Evolutionary conservation across 2,329 filamentous ascomycete species (phyloP), one percentile per base, ranked within the genome.

Genomic region (Rutstroemia sp.): DNA sequence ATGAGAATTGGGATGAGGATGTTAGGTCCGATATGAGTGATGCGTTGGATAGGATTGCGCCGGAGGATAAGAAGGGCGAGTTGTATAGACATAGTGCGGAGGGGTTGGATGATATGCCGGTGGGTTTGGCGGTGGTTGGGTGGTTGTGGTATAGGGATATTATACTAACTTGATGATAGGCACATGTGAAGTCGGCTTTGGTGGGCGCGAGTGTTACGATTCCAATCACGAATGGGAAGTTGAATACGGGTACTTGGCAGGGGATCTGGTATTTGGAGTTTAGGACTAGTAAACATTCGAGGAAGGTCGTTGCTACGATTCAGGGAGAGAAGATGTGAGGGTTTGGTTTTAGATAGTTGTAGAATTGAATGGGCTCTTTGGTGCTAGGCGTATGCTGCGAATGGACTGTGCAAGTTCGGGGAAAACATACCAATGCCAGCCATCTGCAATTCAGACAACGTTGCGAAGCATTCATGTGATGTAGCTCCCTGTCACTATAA

Each of bases 181-280:
- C 91, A 58, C 94, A 99, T 72, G 87, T 99, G 71, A 99, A 99
- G 75, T 90, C 86, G 57, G 88, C 90, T 0, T 75, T 99, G 50
- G 79, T 97, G 30, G 94, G 94, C 14, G 89, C 92, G 4, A 95
- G 88, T 64, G 84, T 97, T 2, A 92, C 86, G 5, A 87, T 99
- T 57, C 94, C 94, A 1, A 96, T 99, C 70, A 87, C 82, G 58
- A 84, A 97, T 67, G 94, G 94, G 41, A 84, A 81, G 64, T 71
- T 97, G 69, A 78, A 78, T 21, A 81, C 80, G 12, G 84, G 84
- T 21, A 87, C 83, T 4, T 92, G 88, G 89, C 89, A 94, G 67
- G 83, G 94, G 0, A 92, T 97, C 58, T 97, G 89, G 88, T 95
- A 95, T 71, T 75, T 96, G 62, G 94, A 97, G 73, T 97, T 97